Evolutionary conservation across 805 yeast genomes (phyloP).

Genomic region (Spathaspora girioi): DNA sequence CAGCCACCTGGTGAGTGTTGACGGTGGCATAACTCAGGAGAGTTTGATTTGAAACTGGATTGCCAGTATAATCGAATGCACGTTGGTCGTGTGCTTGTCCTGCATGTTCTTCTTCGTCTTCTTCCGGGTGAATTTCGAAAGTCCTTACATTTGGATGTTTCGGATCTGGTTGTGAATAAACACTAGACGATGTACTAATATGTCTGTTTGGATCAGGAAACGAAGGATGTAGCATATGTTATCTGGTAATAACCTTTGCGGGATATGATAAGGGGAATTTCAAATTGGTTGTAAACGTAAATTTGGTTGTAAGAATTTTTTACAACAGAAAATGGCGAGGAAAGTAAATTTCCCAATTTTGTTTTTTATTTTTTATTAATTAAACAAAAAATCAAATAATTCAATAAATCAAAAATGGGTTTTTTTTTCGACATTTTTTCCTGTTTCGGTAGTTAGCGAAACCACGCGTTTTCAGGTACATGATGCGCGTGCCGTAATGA

Average conservation of each 20-base stretch:
- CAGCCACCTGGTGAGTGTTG: not conserved
- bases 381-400: too few relatives aligned
- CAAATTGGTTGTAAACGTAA: too few relatives aligned
- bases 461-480: not conserved
- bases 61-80: not conserved
- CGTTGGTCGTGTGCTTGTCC: not conserved
- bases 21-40: constrained; percentile 26
- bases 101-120: constrained; percentile 4
- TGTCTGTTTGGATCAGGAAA: constrained; percentile 12
- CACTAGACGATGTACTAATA: constrained; percentile 33
- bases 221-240: not conserved
- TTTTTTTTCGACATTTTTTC: not conserved
- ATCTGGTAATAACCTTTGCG: not conserved
- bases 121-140: constrained; percentile 16
- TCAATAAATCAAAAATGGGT: too few relatives aligned
- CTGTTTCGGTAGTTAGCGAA: not conserved
- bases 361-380: not conserved
- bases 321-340: not conserved
- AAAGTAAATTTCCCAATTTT: not conserved
- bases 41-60: constrained; percentile 20
- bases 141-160: constrained; percentile 6
- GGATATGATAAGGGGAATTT: too few relatives aligned
- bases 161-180: constrained; percentile 22
- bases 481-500: not conserved
- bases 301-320: not conserved